These are phyloP conservation scores for Microbotryomycetes sp. DNA, from an alignment of 1,284 basidiomycete genomes.

Conservation along the genomic window DNA sequence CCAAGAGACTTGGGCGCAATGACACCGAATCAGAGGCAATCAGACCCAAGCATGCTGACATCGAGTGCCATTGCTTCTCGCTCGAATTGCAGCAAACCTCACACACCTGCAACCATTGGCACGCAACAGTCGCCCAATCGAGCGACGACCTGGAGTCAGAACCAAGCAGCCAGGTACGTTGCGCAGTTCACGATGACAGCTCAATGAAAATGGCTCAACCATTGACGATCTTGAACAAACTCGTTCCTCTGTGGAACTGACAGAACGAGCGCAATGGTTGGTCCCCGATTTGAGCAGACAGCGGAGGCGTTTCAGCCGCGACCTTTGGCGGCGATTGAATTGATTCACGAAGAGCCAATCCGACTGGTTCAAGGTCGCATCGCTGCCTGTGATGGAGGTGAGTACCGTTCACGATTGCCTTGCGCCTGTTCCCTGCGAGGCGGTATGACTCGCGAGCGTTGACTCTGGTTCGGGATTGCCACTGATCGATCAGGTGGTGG, in stretches of 20 bases:
- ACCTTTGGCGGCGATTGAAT: constrained; percentile 83
- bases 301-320: constrained; percentile 77
- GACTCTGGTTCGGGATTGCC: constrained; percentile 3
- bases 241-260: background rate
- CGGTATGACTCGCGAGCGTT: background rate
- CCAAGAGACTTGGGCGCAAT: too few relatives aligned
- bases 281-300: constrained; percentile 88
- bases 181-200: background rate
- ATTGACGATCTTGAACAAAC: background rate
- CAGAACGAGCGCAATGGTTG: constrained; percentile 44
- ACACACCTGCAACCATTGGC: constrained; percentile 25
- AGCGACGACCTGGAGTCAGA: constrained; percentile 16
- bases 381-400: constrained; percentile 90
- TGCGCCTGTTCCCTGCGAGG: background rate
- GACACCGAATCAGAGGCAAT: too few relatives aligned
- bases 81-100: constrained; percentile 25
- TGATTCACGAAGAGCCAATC: constrained; percentile 79
- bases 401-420: constrained; percentile 38
- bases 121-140: constrained; percentile 29
- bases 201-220: background rate
- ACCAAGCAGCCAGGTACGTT: constrained; percentile 20
- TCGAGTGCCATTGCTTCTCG: too few relatives aligned
- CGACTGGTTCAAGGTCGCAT: constrained; percentile 70
- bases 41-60: too few relatives aligned
- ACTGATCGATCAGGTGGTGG: constrained; percentile 62